Base-by-base conservation (phyloP, 2,329 filamentous ascomycete genomes). In the Sporothrix sp. region DNA sequence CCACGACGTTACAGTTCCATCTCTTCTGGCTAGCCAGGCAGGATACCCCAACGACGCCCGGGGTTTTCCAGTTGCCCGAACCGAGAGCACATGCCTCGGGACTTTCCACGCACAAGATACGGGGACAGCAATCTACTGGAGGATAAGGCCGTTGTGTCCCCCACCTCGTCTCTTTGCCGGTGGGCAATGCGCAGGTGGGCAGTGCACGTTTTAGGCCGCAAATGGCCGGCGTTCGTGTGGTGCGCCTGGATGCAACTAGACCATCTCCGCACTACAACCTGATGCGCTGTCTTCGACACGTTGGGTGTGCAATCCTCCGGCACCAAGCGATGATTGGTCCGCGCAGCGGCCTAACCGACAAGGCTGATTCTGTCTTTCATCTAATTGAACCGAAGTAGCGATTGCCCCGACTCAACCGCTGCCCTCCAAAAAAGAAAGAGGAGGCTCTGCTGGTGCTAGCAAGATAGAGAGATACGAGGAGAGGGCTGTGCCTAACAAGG, bases 151-250 rank as follows among this genome's bases (percentile, higher is more conserved):
- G 13, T 18, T 30, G 11, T 9, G 7, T 30, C 23, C 49, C 49
- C 49, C 49, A 43, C 49, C 49, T 47, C 43, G n/a, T 39, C 2
- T 38, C 23, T 5, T 28, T 28, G 25, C n/a, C n/a, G n/a, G 18
- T 16, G 7, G 28, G 7, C 7, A n/a, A 50, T 43, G 28, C 8
- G n/a, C 25, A 28, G 25, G 25, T 28, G 14, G 48, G 48, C 48
- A 32, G 48, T 51, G 48, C 48, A 51, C 39, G 16, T n/a, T 35
- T 51, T 47, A 42, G 42, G 38, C 49, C 49, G 49, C 49, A 47
- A 36, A 40, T 51, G 49, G 49, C 43, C 43, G 42, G n/a, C 13
- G 16, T 10, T 45, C 7, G n/a, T 42, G 18, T 32, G 40, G 36
- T 40, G n/a, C 46, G 42, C 37, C 35, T 25, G 32, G 20, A 40